These are phyloP conservation scores for Chlorencoelia australis DNA, from an alignment of 2,329 filamentous ascomycete genomes.

Conservation along the genomic window DNA sequence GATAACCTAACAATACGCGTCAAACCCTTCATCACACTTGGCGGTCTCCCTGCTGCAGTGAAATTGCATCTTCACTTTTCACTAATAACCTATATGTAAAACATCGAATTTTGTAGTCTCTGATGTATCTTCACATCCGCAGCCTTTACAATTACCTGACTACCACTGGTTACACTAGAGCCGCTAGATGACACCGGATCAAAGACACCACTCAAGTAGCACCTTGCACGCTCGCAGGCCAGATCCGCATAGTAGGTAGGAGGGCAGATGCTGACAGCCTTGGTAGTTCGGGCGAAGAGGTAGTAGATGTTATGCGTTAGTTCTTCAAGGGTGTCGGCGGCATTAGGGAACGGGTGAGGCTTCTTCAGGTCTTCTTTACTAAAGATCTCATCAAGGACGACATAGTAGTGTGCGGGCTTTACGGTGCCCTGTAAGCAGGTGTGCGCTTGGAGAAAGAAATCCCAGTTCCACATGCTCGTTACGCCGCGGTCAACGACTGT, in stretches of 20 bases:
- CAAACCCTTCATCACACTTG: no score
- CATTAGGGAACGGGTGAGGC: slow-evolving; percentile 21
- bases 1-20: no score
- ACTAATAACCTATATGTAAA: no score
- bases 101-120: no score
- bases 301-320: slow-evolving; percentile 76
- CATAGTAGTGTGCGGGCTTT: slow-evolving; percentile 75
- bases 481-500: slow-evolving; percentile 81
- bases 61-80: no score
- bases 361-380: slow-evolving; percentile 23
- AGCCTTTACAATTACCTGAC: no score
- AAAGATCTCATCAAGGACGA: slow-evolving; percentile 62
- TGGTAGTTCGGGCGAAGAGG: slow-evolving; percentile 75
- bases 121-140: no score
- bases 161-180: no score
- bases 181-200: no score
- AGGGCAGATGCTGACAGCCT: slow-evolving; percentile 77
- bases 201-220: slow-evolving; percentile 57
- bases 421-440: slow-evolving; percentile 74
- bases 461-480: slow-evolving; percentile 64
- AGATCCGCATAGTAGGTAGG: slow-evolving; percentile 88
- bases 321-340: slow-evolving; percentile 60
- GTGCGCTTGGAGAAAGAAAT: slow-evolving; percentile 81
- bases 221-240: slow-evolving; percentile 65
- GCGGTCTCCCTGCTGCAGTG: no score